Evolutionary conservation across 768 basidiomycete species (phyloP).

Genomic region (Tylopilus vinaceipallidus): DNA sequence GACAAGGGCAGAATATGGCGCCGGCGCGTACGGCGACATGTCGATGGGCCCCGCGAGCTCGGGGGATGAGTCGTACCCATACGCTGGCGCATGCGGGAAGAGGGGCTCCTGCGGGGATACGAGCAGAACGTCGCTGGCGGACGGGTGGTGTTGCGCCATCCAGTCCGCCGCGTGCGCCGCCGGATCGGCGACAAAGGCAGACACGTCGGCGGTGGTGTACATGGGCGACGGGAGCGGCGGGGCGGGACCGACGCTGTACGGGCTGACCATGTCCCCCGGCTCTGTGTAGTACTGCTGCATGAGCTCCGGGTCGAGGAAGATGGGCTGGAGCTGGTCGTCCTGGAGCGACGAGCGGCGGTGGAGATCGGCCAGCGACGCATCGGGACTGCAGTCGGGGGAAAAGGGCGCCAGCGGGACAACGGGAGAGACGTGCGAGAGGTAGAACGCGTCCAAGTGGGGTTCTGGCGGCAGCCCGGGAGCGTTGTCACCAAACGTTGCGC

Average conservation of each 20-base stretch:
- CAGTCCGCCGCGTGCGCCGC: no score
- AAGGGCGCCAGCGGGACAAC: conserved; percentile 18
- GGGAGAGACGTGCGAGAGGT: conserved; percentile 20
- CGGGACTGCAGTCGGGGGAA: conserved; percentile 13
- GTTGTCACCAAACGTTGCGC: conserved; percentile 4
- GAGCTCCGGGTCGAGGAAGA: conserved; percentile 24
- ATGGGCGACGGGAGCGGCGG: conserved; percentile 5
- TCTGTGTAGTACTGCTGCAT: conserved; percentile 23
- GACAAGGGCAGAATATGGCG: conserved; percentile 13
- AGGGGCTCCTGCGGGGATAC: conserved; percentile 14
- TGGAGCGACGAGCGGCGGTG: conserved; percentile 16
- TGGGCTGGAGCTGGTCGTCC: conserved; percentile 21
- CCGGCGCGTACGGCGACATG: conserved; percentile 8
- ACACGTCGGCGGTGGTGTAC: conserved; percentile 14
- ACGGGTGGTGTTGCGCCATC: neutral
- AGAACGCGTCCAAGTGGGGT: conserved; percentile 17
- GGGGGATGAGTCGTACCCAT: conserved; percentile 21
- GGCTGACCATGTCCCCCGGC: conserved; percentile 5
- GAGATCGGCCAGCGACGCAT: conserved; percentile 11
- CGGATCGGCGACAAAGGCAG: conserved; percentile 14
- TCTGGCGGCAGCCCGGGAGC: conserved; percentile 10
- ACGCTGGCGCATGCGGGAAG: conserved; percentile 13
- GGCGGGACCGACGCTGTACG: conserved; percentile 7
- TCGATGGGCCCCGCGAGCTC: conserved; percentile 19
- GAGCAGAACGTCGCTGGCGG: conserved; percentile 14